Evolutionary conservation across 306 rosid genomes (phyloP).

Genomic region (Cicer bijugum): DNA sequence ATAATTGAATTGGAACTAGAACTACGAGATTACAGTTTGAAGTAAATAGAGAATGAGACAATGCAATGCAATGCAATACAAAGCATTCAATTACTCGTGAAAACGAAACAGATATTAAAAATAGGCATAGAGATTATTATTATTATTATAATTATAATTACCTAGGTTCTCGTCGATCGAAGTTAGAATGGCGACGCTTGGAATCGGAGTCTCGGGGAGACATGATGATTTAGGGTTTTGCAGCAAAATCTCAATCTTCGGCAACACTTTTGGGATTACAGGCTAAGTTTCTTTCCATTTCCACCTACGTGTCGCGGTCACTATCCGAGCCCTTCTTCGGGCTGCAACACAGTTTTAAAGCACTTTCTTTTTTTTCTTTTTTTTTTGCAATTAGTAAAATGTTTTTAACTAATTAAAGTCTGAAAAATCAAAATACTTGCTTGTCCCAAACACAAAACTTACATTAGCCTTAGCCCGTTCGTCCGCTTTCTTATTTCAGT

Average conservation of each 20-base stretch:
- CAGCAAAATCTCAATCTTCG: neutral
- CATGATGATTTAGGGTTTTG: slow-evolving; percentile 52
- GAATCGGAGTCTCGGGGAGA: slow-evolving; percentile 82
- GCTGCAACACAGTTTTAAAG: too few species aligned
- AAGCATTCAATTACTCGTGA: neutral
- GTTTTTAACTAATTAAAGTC: too few species aligned
- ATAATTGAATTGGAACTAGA: neutral
- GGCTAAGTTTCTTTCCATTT: slow-evolving; percentile 4
- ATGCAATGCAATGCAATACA: neutral
- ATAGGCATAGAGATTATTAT: neutral
- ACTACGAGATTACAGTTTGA: neutral
- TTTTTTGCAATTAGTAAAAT: too few species aligned
- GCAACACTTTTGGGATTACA: neutral
- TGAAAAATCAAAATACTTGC: too few species aligned
- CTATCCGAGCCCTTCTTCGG: too few species aligned
- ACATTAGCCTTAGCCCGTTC: too few species aligned
- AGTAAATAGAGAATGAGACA: neutral
- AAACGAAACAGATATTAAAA: too few species aligned
- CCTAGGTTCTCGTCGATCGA: slow-evolving; percentile 84
- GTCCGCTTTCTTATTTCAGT: too few species aligned
- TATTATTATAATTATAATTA: too few species aligned
- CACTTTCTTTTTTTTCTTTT: too few species aligned
- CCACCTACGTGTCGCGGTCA: neutral
- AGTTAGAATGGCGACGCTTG: slow-evolving; percentile 70
- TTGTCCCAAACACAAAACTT: too few species aligned